These are phyloP conservation scores for Flaveria bidentis DNA, from an alignment of 129 eudicot species.

Conservation along the genomic window DNA sequence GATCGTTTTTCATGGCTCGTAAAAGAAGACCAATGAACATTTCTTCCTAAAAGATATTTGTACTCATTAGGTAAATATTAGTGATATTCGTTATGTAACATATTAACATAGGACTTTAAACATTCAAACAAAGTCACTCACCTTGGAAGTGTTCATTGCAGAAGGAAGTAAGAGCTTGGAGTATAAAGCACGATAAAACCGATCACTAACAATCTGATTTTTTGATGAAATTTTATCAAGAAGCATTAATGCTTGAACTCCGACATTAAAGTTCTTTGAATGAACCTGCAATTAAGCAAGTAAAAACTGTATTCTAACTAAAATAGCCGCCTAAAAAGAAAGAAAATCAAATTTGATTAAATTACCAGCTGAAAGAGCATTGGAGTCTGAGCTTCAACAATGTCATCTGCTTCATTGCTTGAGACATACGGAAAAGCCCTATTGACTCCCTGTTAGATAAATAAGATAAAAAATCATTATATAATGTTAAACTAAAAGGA, in stretches of 20 bases:
- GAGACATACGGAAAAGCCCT: conserved; percentile 95
- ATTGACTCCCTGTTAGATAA: conserved; percentile 71
- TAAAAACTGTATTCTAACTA: conserved; percentile 15
- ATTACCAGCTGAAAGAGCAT: conserved; percentile 88
- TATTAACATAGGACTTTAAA: background rate
- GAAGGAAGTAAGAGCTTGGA: conserved; percentile 90
- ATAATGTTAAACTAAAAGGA: background rate
- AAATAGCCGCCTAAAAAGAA: background rate
- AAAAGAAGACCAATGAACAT: conserved; percentile 80
- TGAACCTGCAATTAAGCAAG: conserved; percentile 64
- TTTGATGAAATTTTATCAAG: conserved; percentile 88
- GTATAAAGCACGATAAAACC: conserved; percentile 96
- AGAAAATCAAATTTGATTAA: background rate
- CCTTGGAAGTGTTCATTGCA: conserved; percentile 95
- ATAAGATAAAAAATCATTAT: conserved; percentile 14
- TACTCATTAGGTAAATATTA: conserved; percentile 7
- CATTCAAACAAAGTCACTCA: conserved; percentile 23
- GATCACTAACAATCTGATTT: conserved; percentile 89
- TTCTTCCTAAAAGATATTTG: conserved; percentile 65
- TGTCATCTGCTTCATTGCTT: conserved; percentile 87
- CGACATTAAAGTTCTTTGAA: conserved; percentile 91
- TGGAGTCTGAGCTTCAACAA: conserved; percentile 89
- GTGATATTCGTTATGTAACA: background rate
- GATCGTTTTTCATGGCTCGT: conserved; percentile 88
- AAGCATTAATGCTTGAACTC: conserved; percentile 94